Conservation (phyloP, 495 filamentous ascomycete species). For the Penicillium antarcticum region DNA sequence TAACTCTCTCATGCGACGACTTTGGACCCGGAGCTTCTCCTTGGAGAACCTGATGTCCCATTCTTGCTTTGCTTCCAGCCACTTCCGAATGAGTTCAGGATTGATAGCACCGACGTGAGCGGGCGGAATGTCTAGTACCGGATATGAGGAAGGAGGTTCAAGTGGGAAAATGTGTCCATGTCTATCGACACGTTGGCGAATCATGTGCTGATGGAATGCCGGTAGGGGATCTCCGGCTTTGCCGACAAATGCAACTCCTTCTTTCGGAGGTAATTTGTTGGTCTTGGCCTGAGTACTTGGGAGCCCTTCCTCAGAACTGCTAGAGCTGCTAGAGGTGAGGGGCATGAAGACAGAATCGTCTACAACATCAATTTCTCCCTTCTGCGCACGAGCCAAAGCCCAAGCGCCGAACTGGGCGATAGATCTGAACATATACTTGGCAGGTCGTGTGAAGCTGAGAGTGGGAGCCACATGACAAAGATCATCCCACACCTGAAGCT, state of each 20-base stretch:
- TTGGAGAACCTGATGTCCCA: constrained; percentile 70
- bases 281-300: constrained; percentile 15
- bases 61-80: constrained; percentile 66
- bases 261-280: constrained; percentile 12
- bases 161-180: constrained; percentile 70
- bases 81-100: constrained; percentile 72
- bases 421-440: constrained; percentile 89
- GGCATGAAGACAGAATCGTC: constrained; percentile 75
- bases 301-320: constrained; percentile 27
- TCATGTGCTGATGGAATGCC: constrained; percentile 78
- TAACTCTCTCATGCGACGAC: constrained; percentile 66
- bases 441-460: constrained; percentile 86
- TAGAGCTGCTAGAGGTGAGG: constrained; percentile 57
- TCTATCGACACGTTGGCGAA: constrained; percentile 78
- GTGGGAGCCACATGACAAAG: constrained; percentile 90
- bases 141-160: constrained; percentile 55
- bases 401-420: constrained; percentile 91
- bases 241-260: constrained; percentile 51
- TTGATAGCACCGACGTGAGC: constrained; percentile 76
- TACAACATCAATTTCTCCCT: constrained; percentile 70
- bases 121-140: constrained; percentile 56
- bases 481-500: constrained; percentile 95
- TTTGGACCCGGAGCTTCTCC: constrained; percentile 65
- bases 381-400: constrained; percentile 80
- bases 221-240: constrained; percentile 81